A percentile compares a stretch with the other conserved stretches of the same genome.
These are phyloP conservation scores for Pyrus betulifolia DNA, from an alignment of 306 rosid genomes.

Conservation along the genomic window DNA sequence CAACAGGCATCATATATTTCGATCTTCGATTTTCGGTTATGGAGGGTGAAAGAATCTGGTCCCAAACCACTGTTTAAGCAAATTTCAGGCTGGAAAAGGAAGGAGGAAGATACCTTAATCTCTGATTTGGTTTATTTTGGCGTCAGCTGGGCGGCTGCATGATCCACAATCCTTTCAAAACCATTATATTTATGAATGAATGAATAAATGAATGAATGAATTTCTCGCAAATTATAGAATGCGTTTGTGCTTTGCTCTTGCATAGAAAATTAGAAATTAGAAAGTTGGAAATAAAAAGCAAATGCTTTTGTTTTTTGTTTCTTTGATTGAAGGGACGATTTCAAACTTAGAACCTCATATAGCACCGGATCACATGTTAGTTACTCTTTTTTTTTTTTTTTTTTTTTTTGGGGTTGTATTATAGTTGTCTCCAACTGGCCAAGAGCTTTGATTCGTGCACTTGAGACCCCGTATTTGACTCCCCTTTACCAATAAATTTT, in stretches of 20 bases:
- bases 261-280: background rate
- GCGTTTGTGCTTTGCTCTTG: background rate
- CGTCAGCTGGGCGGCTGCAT: background rate
- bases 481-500: background rate
- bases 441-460: background rate
- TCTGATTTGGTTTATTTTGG: background rate
- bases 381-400: no score
- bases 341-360: background rate
- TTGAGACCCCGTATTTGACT: background rate
- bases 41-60: slow-evolving; percentile 9
- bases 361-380: background rate
- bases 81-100: background rate
- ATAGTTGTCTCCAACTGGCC: background rate
- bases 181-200: background rate
- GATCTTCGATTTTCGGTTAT: background rate
- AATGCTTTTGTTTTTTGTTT: background rate
- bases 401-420: background rate
- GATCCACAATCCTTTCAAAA: background rate
- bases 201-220: background rate
- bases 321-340: background rate
- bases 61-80: slow-evolving; percentile 1
- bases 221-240: background rate
- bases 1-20: background rate
- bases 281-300: background rate
- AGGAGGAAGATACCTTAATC: background rate